Evolutionary conservation across 2,329 filamentous ascomycete genomes (phyloP), one percentile per base, ranked within the genome.

Genomic region (Aureobasidium mangrovei): DNA sequence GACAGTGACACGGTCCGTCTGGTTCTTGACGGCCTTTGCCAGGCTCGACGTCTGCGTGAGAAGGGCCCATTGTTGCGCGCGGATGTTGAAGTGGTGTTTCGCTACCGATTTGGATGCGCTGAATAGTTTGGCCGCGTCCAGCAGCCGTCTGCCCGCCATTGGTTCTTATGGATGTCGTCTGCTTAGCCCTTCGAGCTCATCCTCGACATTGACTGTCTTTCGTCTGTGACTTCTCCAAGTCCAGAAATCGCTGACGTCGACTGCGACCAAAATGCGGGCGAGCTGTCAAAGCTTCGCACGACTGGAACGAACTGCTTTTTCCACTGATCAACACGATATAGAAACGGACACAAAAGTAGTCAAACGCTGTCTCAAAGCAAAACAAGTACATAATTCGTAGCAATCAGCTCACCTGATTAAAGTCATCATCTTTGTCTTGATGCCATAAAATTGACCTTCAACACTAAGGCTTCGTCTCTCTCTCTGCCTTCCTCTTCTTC

Each of bases 21-120:
- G 81, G 49, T 65, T 74, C 65, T 82, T 82, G 54, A 84, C 73
- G 10, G 79, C 78, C 64, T 80, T 82, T 29, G 81, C 79, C 45
- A 87, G 67, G 31, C 79, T 80, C 2, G 84, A 86, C 0, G 84
- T 86, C 60, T 78, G 75, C 47, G 72, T 81, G 67, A 80, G 85
- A 45, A 81, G 68, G 64, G 85, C 79, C 61, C 84, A 71, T 65
- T 86, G 82, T 53, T 77, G 75, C 53, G 76, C 73, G 26, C 81
- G 80, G 46, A 84, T 74, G 40, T 71, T 72, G 55, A 82, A 67
- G 64, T 85, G 82, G 66, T 82, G 71, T 59, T 71, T 71, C 6
- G 72, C 72, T 57, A 77, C 64, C 33, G 70, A 66, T 59, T 66
- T 67, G 51, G 72, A 69, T 58, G 73, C 74, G 67, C 79, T 69